Evolutionary conservation across 2,329 filamentous ascomycete species (phyloP).

Genomic region (Helotiales sp.): DNA sequence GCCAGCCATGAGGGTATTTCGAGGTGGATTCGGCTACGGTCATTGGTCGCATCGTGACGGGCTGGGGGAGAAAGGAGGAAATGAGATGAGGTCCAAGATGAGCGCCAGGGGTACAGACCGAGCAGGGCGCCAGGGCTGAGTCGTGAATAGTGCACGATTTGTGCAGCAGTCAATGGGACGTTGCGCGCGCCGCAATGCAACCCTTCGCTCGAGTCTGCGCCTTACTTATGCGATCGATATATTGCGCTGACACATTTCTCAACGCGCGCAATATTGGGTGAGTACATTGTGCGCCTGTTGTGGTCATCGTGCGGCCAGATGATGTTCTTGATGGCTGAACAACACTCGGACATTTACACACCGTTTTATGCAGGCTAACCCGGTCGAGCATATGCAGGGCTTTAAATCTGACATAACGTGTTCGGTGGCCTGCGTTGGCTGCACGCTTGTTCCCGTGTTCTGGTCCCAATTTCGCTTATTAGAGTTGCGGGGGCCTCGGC

Average conservation of each 20-base stretch:
- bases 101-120: neutral
- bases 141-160: neutral
- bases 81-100: slow-evolving; percentile 1
- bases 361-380: neutral
- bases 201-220: neutral
- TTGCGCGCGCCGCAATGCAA: neutral
- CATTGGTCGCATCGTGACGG: neutral
- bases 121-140: slow-evolving; percentile 5
- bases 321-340: neutral
- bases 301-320: neutral
- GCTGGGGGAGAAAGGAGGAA: neutral
- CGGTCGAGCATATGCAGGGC: neutral
- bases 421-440: no score
- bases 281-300: neutral
- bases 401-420: neutral
- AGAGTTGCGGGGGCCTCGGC: no score
- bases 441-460: no score
- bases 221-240: neutral
- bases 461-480: no score
- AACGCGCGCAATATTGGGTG: neutral
- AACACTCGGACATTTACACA: neutral
- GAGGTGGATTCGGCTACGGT: neutral
- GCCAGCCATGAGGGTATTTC: slow-evolving; percentile 6
- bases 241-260: neutral
- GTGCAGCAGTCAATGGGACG: neutral